Evolutionary conservation across 2,329 filamentous ascomycete species (phyloP).

Genomic region (Pestalotiopsis sp.): DNA sequence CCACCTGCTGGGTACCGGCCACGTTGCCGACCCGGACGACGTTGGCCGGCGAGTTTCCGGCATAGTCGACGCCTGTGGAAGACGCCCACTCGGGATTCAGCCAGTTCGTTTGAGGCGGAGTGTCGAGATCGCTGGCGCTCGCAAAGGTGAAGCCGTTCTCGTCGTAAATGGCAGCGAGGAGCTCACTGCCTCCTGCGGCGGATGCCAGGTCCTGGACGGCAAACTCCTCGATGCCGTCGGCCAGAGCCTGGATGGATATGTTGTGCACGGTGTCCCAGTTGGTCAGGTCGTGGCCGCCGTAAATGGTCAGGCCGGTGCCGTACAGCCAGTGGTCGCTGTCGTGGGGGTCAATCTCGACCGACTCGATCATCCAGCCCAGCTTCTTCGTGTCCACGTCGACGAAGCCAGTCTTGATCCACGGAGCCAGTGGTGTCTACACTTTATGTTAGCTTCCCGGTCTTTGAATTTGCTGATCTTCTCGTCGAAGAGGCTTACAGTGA

Average conservation of each 20-base stretch:
- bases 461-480: neutral
- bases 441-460: neutral
- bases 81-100: slow-evolving; percentile 47
- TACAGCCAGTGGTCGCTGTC: slow-evolving; percentile 64
- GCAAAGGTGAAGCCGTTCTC: slow-evolving; percentile 53
- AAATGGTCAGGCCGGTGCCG: slow-evolving; percentile 58
- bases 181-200: slow-evolving; percentile 49
- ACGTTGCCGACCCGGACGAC: slow-evolving; percentile 53
- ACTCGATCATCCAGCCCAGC: slow-evolving; percentile 64
- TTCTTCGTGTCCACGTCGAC: slow-evolving; percentile 48
- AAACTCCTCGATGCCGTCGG: slow-evolving; percentile 57
- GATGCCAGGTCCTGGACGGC: slow-evolving; percentile 51
- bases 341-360: slow-evolving; percentile 57
- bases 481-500: slow-evolving; percentile 34
- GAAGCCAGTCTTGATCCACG: slow-evolving; percentile 55
- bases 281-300: slow-evolving; percentile 55
- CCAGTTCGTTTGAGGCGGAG: slow-evolving; percentile 46
- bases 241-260: slow-evolving; percentile 51
- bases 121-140: slow-evolving; percentile 36
- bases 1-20: slow-evolving; percentile 44
- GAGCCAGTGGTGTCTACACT: slow-evolving; percentile 44
- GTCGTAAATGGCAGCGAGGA: slow-evolving; percentile 53
- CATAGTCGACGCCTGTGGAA: slow-evolving; percentile 49
- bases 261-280: slow-evolving; percentile 54
- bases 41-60: slow-evolving; percentile 45